Evolutionary conservation across 176 grass and related monocot species (phyloP).

Genomic region (Oryza longistaminata): DNA sequence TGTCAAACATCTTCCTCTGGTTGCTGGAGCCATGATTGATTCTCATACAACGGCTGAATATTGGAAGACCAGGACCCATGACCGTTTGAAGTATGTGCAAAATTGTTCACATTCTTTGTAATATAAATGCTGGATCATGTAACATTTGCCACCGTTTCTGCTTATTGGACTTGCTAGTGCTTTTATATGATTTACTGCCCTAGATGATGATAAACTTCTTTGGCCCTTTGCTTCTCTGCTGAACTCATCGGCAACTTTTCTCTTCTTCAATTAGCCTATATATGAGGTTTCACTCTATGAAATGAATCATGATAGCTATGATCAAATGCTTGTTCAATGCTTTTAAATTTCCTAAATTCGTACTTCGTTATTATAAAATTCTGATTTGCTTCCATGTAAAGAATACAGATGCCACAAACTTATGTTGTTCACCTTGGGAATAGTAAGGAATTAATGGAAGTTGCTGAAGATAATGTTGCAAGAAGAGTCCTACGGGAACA

Average conservation of each 20-base stretch:
- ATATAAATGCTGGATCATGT: no score
- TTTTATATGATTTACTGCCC: no score
- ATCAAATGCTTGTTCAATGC: not conserved
- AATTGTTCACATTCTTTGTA: not conserved
- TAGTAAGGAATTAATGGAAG: constrained; percentile 88
- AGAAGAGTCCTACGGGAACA: constrained; percentile 81
- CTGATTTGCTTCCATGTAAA: constrained; percentile 40
- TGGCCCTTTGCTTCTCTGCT: no score
- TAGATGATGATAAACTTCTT: no score
- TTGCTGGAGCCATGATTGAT: constrained; percentile 93
- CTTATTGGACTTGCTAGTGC: no score
- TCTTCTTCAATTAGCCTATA: not conserved
- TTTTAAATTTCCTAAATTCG: constrained; percentile 27
- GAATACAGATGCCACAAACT: constrained; percentile 97
- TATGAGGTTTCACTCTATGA: constrained; percentile 19
- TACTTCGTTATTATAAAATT: constrained; percentile 20
- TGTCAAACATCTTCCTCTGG: constrained; percentile 89
- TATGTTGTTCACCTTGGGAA: constrained; percentile 96
- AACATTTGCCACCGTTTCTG: no score
- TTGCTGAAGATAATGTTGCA: constrained; percentile 75
- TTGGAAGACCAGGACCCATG: constrained; percentile 88
- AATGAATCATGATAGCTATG: constrained; percentile 14
- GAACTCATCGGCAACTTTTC: no score
- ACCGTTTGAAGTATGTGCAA: constrained; percentile 80
- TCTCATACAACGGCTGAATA: constrained; percentile 83